Conservation (phyloP, 345 rosid genomes). For the Orychophragmus violaceus region DNA sequence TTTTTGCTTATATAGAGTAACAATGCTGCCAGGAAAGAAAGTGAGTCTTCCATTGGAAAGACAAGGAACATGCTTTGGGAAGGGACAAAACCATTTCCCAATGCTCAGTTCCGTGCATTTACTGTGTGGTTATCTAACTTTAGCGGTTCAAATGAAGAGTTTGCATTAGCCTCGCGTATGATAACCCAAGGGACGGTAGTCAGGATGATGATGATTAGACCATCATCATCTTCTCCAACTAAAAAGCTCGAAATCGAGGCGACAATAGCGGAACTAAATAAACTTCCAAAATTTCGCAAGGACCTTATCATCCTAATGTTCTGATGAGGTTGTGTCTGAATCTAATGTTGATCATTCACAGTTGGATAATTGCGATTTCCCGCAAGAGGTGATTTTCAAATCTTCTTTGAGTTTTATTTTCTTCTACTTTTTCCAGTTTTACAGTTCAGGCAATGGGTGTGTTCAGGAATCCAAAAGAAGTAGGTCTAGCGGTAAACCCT, state of each 20-base stretch:
- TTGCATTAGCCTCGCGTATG: neutral
- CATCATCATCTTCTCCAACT: neutral
- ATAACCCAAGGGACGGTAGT: neutral
- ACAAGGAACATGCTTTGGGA: neutral
- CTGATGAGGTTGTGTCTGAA: neutral
- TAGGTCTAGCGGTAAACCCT: too few species aligned
- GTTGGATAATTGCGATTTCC: too few species aligned
- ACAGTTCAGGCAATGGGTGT: too few species aligned
- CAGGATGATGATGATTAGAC: neutral
- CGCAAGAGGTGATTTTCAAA: too few species aligned
- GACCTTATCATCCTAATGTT: neutral
- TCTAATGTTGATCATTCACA: too few species aligned
- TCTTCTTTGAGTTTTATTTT: too few species aligned
- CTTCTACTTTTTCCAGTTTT: too few species aligned
- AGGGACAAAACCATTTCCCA: neutral
- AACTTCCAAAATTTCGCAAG: neutral
- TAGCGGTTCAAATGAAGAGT: neutral
- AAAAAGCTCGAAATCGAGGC: neutral
- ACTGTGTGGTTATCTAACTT: neutral
- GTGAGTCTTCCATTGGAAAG: neutral
- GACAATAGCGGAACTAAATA: neutral
- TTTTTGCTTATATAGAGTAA: neutral
- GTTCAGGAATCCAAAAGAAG: too few species aligned
- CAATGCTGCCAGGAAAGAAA: neutral
- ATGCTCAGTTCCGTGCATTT: neutral